A percentile compares a stretch with the other conserved stretches of the same genome.
phyloP scores from a whole-genome alignment of 2,329 filamentous ascomycete genomes.

The Phialocephala subalpina region DNA sequence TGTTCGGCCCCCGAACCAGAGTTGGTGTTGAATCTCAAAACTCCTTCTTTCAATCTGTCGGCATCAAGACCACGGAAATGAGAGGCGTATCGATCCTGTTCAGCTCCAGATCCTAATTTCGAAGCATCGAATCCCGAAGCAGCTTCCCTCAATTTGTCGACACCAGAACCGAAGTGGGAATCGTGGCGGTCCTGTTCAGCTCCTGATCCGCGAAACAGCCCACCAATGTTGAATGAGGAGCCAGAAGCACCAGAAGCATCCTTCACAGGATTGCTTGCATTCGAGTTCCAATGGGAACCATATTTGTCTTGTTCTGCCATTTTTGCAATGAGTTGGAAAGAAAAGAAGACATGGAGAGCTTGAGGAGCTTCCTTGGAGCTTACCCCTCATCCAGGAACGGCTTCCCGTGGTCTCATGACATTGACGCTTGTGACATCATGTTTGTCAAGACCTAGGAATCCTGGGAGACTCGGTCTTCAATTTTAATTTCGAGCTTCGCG shows the following conservation, averaged over 20 bases:
- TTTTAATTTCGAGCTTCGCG: neutral
- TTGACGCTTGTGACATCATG: neutral
- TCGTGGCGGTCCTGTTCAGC: neutral
- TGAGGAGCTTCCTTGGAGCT: neutral
- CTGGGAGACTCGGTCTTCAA: neutral
- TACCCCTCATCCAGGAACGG: slow-evolving; percentile 8
- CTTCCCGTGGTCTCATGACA: neutral
- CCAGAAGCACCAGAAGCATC: slow-evolving; percentile 7
- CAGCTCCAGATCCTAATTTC: neutral
- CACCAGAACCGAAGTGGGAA: neutral
- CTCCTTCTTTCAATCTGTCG: neutral
- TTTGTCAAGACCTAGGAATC: neutral
- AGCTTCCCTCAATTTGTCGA: neutral
- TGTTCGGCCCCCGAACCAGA: neutral
- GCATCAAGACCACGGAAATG: slow-evolving; percentile 7
- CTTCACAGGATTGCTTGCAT: slow-evolving; percentile 4
- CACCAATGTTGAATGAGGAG: neutral
- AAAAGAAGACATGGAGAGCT: neutral
- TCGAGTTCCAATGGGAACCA: slow-evolving; percentile 6
- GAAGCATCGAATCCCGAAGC: neutral
- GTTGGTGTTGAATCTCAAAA: neutral
- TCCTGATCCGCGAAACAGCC: neutral
- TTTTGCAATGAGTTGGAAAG: neutral
- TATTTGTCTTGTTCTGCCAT: slow-evolving; percentile 21
- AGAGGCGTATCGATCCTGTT: slow-evolving; percentile 9